Percentiles rank a stretch among this genome's conserved stretches.
These are phyloP conservation scores for Teunomyces lycoperdinae DNA, from an alignment of 805 yeast genomes.

Conservation along the genomic window DNA sequence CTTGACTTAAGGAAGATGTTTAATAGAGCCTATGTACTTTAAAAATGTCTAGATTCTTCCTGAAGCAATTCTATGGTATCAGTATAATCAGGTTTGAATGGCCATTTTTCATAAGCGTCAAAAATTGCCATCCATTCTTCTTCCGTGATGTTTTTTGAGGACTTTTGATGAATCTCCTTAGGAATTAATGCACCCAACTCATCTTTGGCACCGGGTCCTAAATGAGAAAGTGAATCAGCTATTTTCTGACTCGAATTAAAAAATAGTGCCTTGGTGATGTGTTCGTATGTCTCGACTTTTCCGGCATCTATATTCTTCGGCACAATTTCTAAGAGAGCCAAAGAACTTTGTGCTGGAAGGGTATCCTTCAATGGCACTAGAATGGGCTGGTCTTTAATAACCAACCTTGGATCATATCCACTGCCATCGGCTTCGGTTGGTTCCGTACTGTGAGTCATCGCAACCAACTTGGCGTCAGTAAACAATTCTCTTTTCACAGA, in stretches of 20 bases:
- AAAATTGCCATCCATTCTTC: conserved; percentile 56
- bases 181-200: conserved; percentile 36
- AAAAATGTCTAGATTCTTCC: conserved; percentile 9
- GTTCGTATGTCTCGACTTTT: conserved; percentile 60
- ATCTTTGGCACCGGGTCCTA: conserved; percentile 82
- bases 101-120: conserved; percentile 66
- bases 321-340: conserved; percentile 58
- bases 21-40: background rate
- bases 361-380: conserved; percentile 25
- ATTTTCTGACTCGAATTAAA: conserved; percentile 41
- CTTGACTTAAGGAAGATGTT: background rate
- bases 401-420: conserved; percentile 34
- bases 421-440: conserved; percentile 25
- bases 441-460: conserved; percentile 32
- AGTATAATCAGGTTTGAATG: conserved; percentile 67
- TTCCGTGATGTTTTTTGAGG: conserved; percentile 46
- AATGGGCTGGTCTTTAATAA: conserved; percentile 37
- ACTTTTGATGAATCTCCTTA: conserved; percentile 38
- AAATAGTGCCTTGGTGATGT: conserved; percentile 43
- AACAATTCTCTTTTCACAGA: conserved; percentile 64
- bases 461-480: conserved; percentile 57
- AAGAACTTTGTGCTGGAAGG: conserved; percentile 31
- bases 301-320: conserved; percentile 32
- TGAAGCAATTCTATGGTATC: conserved; percentile 12
- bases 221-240: conserved; percentile 42